Evolutionary conservation across 2,329 filamentous ascomycete species (phyloP), one percentile per base, ranked within the genome.

Genomic region (Xylariaceae sp.): DNA sequence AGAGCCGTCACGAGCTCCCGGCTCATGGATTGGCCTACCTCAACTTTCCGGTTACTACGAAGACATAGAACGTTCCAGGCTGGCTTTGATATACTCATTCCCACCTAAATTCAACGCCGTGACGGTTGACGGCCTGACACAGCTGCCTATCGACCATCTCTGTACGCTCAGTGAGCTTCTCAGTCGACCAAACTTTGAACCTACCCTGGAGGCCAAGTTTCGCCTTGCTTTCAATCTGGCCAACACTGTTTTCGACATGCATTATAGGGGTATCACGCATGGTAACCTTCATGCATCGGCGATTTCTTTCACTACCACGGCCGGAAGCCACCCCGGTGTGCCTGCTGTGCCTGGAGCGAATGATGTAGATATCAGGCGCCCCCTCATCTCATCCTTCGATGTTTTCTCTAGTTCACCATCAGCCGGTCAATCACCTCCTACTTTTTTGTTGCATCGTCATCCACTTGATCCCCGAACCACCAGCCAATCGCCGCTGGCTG

Each of bases 61-160:
- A 66, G 88, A 91, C 63, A 77, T 86, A 51, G 79, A 82, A 19
- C 76, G 81, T 51, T 84, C 88, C 0, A 79, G 88, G 7, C 81
- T 90, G 51, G 88, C 88, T 4, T 75, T 92, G 8, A 79, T 92
- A 8, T 92, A 89, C 64, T 84, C 87, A 48, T 81, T 91, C 32
- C 88, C 88, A 1, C 76, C 80, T 1, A 75, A 79, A 6, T 86
- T 88, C 70, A 79, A 81, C 59, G 74, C 82, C 7, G 75, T 83
- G 7, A 77, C 77, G 3, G 77, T 80, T 40, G 78, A 81, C 53
- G 71, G 73, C 29, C 69, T 76, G 7, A 79, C 77, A 0, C 75
- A 78, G 50, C 76, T 75, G 32, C 73, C 78, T 0, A 65, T 74
- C 0, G 78, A 79, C 60, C 79, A 73, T 51, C 67, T 84, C 3